Evolutionary conservation across 2,329 filamentous ascomycete genomes (phyloP).

Genomic region (Scedosporium boydii): DNA sequence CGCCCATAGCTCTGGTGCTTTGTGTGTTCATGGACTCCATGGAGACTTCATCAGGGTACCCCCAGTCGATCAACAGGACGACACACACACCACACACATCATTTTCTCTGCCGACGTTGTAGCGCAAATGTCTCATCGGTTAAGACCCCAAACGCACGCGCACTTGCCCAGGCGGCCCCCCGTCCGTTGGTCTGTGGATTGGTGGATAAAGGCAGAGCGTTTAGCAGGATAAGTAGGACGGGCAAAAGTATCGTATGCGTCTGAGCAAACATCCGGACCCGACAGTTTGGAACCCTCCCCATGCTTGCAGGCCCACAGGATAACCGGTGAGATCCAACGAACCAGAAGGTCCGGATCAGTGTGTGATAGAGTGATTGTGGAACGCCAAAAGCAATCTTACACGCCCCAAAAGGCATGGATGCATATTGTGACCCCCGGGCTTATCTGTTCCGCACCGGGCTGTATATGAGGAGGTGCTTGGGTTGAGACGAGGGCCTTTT

Average conservation of each 20-base stretch:
- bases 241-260: neutral
- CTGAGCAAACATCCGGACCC: neutral
- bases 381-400: neutral
- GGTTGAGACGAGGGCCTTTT: too few relatives aligned
- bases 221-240: neutral
- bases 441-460: too few relatives aligned
- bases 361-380: neutral
- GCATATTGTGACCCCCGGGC: neutral
- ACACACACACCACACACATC: neutral
- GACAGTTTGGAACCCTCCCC: neutral
- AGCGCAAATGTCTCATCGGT: too few relatives aligned
- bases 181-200: neutral
- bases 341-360: neutral
- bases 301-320: neutral
- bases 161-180: neutral
- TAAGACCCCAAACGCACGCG: neutral
- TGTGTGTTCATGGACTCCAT: neutral
- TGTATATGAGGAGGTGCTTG: too few relatives aligned
- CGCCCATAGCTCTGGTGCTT: too few relatives aligned
- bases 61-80: neutral
- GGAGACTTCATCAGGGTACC: neutral
- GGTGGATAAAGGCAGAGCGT: neutral
- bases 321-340: conserved; percentile 1
- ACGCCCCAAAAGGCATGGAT: neutral
- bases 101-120: neutral